Base-by-base conservation (phyloP, 176 grass and related monocot species). In the Eragrostis nindensis region DNA sequence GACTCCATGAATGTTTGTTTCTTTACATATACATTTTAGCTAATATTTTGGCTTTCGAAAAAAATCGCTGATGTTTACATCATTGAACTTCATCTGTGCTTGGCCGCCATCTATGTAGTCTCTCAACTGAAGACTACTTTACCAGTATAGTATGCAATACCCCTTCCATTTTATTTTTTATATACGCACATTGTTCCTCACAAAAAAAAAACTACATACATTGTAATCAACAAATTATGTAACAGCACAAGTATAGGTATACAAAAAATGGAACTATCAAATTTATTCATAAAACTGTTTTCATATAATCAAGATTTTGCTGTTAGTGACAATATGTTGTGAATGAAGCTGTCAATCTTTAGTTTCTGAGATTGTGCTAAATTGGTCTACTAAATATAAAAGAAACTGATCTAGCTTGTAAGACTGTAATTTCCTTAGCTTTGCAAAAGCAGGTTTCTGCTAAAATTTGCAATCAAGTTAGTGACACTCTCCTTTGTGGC, bases 401-500 rank as follows among this genome's bases (percentile, higher is more conserved):
- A 19, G 26, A 67, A 44, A 44, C 4, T 25, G 41, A 24, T 62
- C 2, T n/a, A 63, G 13, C 68, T 43, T 39, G 61, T 50, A 49
- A 78, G 3, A 18, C 22, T 49, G 8, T 11, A 54, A 45, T 74
- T 26, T 71, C 3, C 27, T 83, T 75, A 59, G 10, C 41, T 81
- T 66, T 62, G 29, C 24, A 36, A 47, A 71, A 79, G 25, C 1
- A 62, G 14, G 22, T 39, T 41, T 84, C 21, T 52, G 19, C 62
- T 25, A 80, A 61, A 42, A 69, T 76, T 55, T 27, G 70, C 84
- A 21, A 63, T 10, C 22, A 78, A 70, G 29, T 77, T 82, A 66
- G 8, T 77, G 7, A 84, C 42, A 36, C 27, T 8, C 66, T 85
- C 18, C 32, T 87, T 55, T 24, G 70, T 73, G 75, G 70, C 88